Conservation (phyloP, 257 asterid species). For the Nemophila menziesii region DNA sequence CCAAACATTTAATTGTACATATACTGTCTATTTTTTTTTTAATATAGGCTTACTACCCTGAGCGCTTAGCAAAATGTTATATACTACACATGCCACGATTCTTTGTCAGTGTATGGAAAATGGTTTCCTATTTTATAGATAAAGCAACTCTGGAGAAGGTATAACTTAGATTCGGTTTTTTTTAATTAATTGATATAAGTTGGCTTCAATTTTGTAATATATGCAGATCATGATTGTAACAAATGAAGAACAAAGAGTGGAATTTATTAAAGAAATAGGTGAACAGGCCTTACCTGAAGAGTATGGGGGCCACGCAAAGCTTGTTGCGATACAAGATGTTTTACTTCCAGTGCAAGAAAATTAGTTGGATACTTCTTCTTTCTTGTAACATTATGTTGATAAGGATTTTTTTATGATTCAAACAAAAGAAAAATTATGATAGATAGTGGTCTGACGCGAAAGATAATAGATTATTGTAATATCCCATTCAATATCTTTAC, state of each 20-base stretch:
- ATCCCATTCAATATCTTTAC: too few species aligned
- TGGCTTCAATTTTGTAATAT: background rate
- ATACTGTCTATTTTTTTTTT: conserved; percentile 6
- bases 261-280: conserved; percentile 33
- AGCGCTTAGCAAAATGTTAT: conserved; percentile 55
- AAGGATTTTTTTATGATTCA: background rate
- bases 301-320: conserved; percentile 56
- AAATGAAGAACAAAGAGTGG: conserved; percentile 41
- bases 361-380: background rate
- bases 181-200: too few species aligned
- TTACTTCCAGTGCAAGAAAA: conserved; percentile 16
- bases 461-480: too few species aligned
- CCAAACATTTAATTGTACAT: background rate
- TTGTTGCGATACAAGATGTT: conserved; percentile 41
- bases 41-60: conserved; percentile 60
- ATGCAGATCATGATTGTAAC: conserved; percentile 44
- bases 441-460: too few species aligned
- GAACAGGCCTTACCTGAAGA: conserved; percentile 64
- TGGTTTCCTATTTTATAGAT: conserved; percentile 55
- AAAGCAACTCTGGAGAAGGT: conserved; percentile 64
- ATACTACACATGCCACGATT: conserved; percentile 59
- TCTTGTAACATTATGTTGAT: background rate
- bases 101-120: conserved; percentile 58
- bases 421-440: too few species aligned
- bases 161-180: background rate